Base-by-base conservation (phyloP, 1,284 basidiomycete genomes). In the Ganoderma meredithae region DNA sequence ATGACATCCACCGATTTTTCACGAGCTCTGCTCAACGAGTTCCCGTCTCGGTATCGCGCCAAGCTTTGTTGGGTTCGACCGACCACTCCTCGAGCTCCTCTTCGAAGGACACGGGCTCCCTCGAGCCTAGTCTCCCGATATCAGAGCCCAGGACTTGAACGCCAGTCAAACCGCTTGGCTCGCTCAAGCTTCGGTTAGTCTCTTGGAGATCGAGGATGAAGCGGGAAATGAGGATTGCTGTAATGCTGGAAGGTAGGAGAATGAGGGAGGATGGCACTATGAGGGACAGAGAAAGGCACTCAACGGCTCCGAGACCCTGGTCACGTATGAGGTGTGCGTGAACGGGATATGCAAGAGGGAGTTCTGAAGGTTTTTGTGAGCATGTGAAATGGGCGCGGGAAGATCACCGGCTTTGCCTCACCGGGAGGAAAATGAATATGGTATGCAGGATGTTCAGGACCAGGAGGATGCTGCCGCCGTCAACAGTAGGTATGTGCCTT, bases 201-300 rank as follows among this genome's bases (percentile, higher is more conserved):
- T 58, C 55, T 19, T 58, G 55, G 10, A 58, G 55, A 22, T 58
- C 55, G 33, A 58, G 55, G 27, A 58, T 36, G 36, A 58, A 58
- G 33, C 36, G 55, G n/a, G 55, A 58, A 1, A 58, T 13, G 9
- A 58, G 36, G n/a, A 58, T 39, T n/a, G 55, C 19, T 22, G 55
- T 58, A 17, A 58, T 6, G 19, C 55, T 58, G 17, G 55, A 36
- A 10, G 19, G 19, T 7, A 9, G 22, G n/a, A 39, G 55, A n/a
- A n/a, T 15, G 5, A 33, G 27, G 22, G 5, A 33, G 15, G 22
- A 13, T 8, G 6, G 8, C 9, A 5, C n/a, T 10, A 3, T 9
- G 55, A 22, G 36, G 17, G 33, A 58, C 8, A 39, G 36, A 39
- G 0, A 10, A 3, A 58, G 33, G n/a, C 3, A 58, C 55, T 58